Evolutionary conservation across 805 yeast species (phyloP).

Genomic region (Kazachstania viticola): DNA sequence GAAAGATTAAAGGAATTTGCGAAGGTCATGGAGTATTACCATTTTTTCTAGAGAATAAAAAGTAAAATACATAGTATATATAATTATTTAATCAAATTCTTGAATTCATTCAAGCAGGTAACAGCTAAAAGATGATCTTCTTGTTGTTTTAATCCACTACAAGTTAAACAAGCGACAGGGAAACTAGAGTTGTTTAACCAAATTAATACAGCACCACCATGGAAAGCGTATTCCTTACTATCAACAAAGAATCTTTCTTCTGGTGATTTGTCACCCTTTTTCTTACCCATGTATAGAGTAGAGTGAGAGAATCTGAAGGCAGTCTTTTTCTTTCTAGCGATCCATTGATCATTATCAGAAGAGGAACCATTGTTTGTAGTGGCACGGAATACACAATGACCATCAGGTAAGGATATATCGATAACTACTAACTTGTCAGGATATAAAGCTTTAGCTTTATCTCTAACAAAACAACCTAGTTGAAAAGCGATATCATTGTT

Average conservation of each 20-base stretch:
- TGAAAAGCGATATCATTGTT: slow-evolving; percentile 33
- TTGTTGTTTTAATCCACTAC: slow-evolving; percentile 45
- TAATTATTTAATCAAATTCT: background rate
- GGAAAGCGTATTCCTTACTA: slow-evolving; percentile 35
- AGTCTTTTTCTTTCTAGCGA: slow-evolving; percentile 37
- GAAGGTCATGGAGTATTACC: slow-evolving; percentile 35
- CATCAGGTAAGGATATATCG: slow-evolving; percentile 35
- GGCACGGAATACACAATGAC: slow-evolving; percentile 37
- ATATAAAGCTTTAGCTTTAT: slow-evolving; percentile 21
- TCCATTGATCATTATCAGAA: slow-evolving; percentile 46
- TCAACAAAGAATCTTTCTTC: slow-evolving; percentile 33
- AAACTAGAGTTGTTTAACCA: slow-evolving; percentile 24
- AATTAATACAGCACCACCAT: slow-evolving; percentile 49
- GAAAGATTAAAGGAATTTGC: slow-evolving; percentile 42
- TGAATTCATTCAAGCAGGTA: slow-evolving; percentile 9
- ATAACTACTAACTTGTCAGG: slow-evolving; percentile 33
- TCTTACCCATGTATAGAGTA: slow-evolving; percentile 36
- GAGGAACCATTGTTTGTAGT: slow-evolving; percentile 28
- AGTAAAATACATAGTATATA: background rate
- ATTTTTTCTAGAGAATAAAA: slow-evolving; percentile 1
- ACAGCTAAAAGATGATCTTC: slow-evolving; percentile 42
- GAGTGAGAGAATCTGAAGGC: slow-evolving; percentile 38
- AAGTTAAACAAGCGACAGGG: slow-evolving; percentile 38
- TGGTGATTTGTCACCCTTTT: slow-evolving; percentile 28
- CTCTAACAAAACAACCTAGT: slow-evolving; percentile 33